These are phyloP conservation scores for Phoma sp. DNA, from an alignment of 2,329 filamentous ascomycete genomes.

Conservation along the genomic window DNA sequence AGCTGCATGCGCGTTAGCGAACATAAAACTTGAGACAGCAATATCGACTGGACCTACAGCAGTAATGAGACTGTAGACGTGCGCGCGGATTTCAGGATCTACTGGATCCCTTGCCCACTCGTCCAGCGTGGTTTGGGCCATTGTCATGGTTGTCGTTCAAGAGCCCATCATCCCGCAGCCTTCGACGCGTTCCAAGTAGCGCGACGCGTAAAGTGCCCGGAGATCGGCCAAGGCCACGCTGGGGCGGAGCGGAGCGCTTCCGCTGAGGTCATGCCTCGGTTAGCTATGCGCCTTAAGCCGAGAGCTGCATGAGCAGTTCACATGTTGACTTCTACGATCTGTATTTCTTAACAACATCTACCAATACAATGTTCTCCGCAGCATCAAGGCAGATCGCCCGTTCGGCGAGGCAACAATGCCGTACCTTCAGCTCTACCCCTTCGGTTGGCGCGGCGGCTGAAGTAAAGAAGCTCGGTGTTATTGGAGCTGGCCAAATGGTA, in stretches of 20 bases:
- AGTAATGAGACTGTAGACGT: slow-evolving; percentile 91
- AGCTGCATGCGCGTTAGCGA: slow-evolving; percentile 62
- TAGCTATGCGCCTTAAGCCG: slow-evolving; percentile 13
- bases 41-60: slow-evolving; percentile 65
- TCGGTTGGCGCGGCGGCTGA: slow-evolving; percentile 66
- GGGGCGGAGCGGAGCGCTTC: slow-evolving; percentile 3
- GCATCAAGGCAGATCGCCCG: slow-evolving; percentile 37
- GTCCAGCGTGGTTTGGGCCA: slow-evolving; percentile 49
- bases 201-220: slow-evolving; percentile 38
- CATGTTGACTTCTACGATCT: slow-evolving; percentile 20
- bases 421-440: slow-evolving; percentile 71
- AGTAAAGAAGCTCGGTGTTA: slow-evolving; percentile 86
- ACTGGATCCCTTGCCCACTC: slow-evolving; percentile 61
- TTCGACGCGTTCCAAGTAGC: slow-evolving; percentile 36
- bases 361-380: slow-evolving; percentile 40
- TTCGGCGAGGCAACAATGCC: slow-evolving; percentile 42
- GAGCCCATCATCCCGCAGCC: slow-evolving; percentile 20
- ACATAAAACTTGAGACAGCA: neutral
- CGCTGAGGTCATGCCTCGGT: slow-evolving; percentile 19
- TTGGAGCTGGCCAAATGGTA: slow-evolving; percentile 97
- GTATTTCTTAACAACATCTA: neutral
- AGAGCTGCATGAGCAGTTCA: slow-evolving; percentile 18
- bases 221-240: slow-evolving; percentile 31
- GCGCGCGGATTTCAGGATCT: slow-evolving; percentile 89
- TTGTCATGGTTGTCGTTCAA: slow-evolving; percentile 38